Percentiles rank a stretch among this genome's conserved stretches.
Evolutionary conservation across 192 early-diverging fungal species (phyloP).

Genomic region (Rhizophagus clarus): DNA sequence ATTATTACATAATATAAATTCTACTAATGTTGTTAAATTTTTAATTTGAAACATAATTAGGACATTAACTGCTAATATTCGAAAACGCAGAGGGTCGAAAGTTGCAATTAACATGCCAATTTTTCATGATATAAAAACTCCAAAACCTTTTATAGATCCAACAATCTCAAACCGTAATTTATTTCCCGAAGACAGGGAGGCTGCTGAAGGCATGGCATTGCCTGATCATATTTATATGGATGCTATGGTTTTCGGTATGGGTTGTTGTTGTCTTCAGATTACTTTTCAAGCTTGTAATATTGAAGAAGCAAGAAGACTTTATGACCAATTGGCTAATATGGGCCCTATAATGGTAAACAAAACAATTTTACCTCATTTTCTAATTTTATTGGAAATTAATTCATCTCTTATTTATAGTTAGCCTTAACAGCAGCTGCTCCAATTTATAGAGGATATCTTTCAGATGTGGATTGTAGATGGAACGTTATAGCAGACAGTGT

Average conservation of each 20-base stretch:
- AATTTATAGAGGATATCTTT: conserved; percentile 91
- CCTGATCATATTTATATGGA: conserved; percentile 98
- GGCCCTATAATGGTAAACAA: conserved; percentile 83
- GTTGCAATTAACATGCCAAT: conserved; percentile 97
- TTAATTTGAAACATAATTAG: conserved; percentile 30
- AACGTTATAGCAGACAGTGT: conserved; percentile 92
- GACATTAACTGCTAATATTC: conserved; percentile 93
- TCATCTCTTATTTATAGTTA: conserved; percentile 48
- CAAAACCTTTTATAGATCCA: conserved; percentile 84
- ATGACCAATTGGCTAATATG: conserved; percentile 92
- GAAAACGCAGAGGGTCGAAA: conserved; percentile 88
- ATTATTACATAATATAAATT: not conserved
- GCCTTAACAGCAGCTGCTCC: conserved; percentile 91
- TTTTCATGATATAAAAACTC: conserved; percentile 89
- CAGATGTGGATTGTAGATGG: conserved; percentile 97
- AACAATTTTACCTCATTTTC: not conserved
- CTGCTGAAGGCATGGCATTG: conserved; percentile 77
- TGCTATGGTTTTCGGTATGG: conserved; percentile 99
- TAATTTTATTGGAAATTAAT: not conserved
- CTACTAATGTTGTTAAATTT: not conserved
- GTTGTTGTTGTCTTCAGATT: conserved; percentile 96
- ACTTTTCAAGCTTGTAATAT: conserved; percentile 96
- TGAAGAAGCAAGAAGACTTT: conserved; percentile 87
- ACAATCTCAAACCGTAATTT: conserved; percentile 63
- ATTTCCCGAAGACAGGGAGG: conserved; percentile 70